Evolutionary conservation across 345 rosid genomes (phyloP).

Genomic region (Passiflora organensis): DNA sequence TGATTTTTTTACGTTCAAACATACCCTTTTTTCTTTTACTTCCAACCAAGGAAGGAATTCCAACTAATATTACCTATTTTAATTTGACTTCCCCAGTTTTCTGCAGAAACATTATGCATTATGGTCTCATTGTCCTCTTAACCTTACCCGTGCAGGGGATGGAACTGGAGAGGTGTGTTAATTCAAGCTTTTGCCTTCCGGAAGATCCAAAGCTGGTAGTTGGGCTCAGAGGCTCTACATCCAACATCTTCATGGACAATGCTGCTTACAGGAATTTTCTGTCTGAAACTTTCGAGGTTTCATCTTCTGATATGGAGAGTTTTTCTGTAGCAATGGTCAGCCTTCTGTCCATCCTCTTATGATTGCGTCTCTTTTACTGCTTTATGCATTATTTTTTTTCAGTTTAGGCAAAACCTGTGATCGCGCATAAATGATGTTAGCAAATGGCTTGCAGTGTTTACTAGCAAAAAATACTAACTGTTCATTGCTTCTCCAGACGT

Average conservation of each 20-base stretch:
- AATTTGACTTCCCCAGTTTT: no score
- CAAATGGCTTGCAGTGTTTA: no score
- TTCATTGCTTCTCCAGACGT: constrained; percentile 21
- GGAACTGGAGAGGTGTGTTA: constrained; percentile 38
- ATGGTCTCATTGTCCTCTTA: background rate
- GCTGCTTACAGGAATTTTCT: constrained; percentile 45
- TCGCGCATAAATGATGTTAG: no score
- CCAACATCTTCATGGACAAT: constrained; percentile 47
- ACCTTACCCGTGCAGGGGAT: constrained; percentile 23
- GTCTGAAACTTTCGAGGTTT: constrained; percentile 31
- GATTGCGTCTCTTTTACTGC: background rate
- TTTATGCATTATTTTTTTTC: background rate
- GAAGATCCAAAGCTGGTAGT: constrained; percentile 41
- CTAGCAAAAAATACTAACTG: background rate
- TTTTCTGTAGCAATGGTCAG: constrained; percentile 47
- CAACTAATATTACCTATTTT: background rate
- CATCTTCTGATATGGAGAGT: constrained; percentile 51
- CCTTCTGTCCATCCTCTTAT: background rate
- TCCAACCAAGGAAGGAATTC: no score
- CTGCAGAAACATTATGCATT: no score
- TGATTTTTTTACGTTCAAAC: background rate
- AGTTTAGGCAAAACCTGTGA: no score
- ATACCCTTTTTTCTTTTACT: background rate
- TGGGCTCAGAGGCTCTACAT: constrained; percentile 38
- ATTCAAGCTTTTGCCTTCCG: constrained; percentile 43